Base-by-base conservation (phyloP, 495 filamentous ascomycete species). In the Talaromyces stipitatus region DNA sequence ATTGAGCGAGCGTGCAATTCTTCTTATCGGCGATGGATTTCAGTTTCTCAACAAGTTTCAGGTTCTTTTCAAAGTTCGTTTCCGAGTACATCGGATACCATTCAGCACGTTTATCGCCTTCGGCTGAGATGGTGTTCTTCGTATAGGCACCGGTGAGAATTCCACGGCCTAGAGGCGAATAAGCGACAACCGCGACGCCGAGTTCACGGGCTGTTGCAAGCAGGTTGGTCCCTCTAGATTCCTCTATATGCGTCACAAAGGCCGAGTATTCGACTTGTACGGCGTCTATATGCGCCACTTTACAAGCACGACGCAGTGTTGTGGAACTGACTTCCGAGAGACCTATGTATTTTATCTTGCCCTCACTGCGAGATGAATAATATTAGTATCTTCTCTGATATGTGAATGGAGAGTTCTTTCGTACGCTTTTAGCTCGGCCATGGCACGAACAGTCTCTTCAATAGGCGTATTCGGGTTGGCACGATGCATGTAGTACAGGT, bases 191-290 rank as follows among this genome's bases (percentile, higher is more conserved):
- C 29, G 71, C 68, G 20, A 79, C 67, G 6, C 77, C 75, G 24
- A 77, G 66, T 43, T 85, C 61, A 41, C 68, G 69, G 46, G 67
- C 78, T 1, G 82, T 78, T 4, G 72, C 63, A 1, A 86, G 66
- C 2, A 85, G 65, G 23, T 66, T 55, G 1, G 23, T 77, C 71
- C n/a, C 79, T 58, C 0, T 68, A 59, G 2, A 60, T 23, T 50
- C 66, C 63, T 88, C 83, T 51, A 87, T 82, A 4, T 84, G 79
- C 14, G 78, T 72, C 6, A 51, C 55, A 20, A 74, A 72, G 26
- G 71, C 64, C 7, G 69, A 69, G 43, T 68, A 81, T 61, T 78
- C 78, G 3, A 73, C 51, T 55, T 82, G 76, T 10, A 69, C 66
- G 10, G 76, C 74, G 8, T 63, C 61, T 47, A 68, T 60, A 10